Evolutionary conservation across 2,329 filamentous ascomycete species (phyloP).

Genomic region (Exophiala aquamarina): DNA sequence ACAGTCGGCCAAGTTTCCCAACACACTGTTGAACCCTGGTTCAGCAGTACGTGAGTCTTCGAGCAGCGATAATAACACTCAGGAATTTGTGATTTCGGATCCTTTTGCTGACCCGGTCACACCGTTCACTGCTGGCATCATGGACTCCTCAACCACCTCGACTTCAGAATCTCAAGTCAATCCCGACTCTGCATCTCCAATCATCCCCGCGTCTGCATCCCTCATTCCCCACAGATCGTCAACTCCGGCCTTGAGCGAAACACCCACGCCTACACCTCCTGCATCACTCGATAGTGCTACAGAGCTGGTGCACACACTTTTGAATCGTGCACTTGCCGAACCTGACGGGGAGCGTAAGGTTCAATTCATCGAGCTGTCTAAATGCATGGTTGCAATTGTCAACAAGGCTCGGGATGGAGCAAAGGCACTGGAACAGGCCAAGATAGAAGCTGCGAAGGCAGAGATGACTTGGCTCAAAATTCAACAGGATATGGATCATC

Average conservation of each 20-base stretch:
- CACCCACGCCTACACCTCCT: conserved; percentile 4
- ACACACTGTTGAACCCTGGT: conserved; percentile 1
- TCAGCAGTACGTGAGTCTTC: background rate
- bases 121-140: conserved; percentile 22
- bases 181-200: conserved; percentile 13
- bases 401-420: conserved; percentile 30
- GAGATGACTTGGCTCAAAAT: conserved; percentile 24
- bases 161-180: conserved; percentile 21
- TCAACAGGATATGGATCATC: conserved; percentile 11
- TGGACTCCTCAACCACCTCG: no score
- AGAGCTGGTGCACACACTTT: conserved; percentile 26
- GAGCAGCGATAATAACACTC: background rate
- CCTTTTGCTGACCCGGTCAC: conserved; percentile 15
- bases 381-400: conserved; percentile 29
- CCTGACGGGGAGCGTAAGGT: conserved; percentile 18
- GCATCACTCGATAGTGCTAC: conserved; percentile 27
- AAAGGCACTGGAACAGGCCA: conserved; percentile 31
- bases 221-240: no score
- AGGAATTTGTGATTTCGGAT: conserved; percentile 2
- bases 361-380: conserved; percentile 26
- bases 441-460: conserved; percentile 29
- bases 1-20: conserved; percentile 2
- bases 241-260: no score
- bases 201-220: no score
- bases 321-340: conserved; percentile 26